Evolutionary conservation across 257 asterid species (phyloP), one percentile per base, ranked within the genome.

Genomic region (Apocynum venetum): DNA sequence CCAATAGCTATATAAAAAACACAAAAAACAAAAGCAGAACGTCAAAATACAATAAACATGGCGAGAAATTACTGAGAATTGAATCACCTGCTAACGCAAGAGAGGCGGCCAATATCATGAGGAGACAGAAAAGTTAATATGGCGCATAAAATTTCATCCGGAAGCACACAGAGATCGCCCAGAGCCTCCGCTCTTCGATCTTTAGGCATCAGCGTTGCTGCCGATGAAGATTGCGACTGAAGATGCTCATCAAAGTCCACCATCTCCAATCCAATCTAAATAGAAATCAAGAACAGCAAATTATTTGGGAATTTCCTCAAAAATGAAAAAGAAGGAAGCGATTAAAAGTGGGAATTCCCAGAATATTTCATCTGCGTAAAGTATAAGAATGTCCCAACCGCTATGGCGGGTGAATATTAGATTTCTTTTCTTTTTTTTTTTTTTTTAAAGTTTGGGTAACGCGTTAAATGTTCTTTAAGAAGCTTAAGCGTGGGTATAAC

Each of bases 51-150:
- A 48, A 70, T 49, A 20, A 47, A 43, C 0, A 38, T 40, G 19
- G 1, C 14, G 51, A 17, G 14, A 49, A 57, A 8, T 36, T 1
- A 38, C 11, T 35, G 25, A 36, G n/a, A 72, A 59, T 71, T 38
- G 2, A 72, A 4, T 60, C 47, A 90, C 98, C 99, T 96, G 96
- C 99, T 93, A 59, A 87, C 96, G 85, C 97, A 96, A 71, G 99
- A 85, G 79, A 91, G 89, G 81, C 96, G 97, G 79, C 89, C 93
- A 13, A 96, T 86, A 75, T 96, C 97, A 53, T 80, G 88, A 77
- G 97, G 97, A 81, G 91, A 41, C 82, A 96, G 96, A 51, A 44
- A 78, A 38, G 88, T 79, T 63, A 91, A 48, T 7, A 92, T 86
- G 14, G 75, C 44, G 73, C 92, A 91, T 10, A 96, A 64, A 71